A percentile compares a stretch with the other conserved stretches of the same genome.
These are phyloP conservation scores for Batkoa obscura DNA, from an alignment of 371 early-diverging fungal genomes.

Conservation along the genomic window DNA sequence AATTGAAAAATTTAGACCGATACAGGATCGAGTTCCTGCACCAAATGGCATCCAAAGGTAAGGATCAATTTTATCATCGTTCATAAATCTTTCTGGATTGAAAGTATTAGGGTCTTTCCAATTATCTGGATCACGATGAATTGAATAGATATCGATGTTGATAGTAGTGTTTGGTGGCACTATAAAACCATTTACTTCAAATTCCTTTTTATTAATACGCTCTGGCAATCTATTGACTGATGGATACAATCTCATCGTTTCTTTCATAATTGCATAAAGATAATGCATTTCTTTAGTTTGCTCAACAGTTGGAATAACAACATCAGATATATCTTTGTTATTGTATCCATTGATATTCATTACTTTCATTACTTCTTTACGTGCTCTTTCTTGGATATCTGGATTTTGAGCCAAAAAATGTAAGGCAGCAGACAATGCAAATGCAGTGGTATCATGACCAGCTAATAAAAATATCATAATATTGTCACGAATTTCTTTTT, in stretches of 20 bases:
- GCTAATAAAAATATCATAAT: conserved; percentile 2
- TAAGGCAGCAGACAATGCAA: conserved; percentile 12
- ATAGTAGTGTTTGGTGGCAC: not conserved
- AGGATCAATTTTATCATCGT: not conserved
- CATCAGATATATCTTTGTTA: too few relatives aligned
- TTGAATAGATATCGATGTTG: not conserved
- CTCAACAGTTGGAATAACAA: not conserved
- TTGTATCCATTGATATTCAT: too few relatives aligned
- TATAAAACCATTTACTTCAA: not conserved
- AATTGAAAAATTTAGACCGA: conserved; percentile 34
- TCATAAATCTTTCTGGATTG: conserved; percentile 1
- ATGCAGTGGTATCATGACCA: conserved; percentile 17
- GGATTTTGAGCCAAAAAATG: conserved; percentile 12
- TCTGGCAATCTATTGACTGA: not conserved
- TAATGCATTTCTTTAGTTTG: conserved; percentile 1
- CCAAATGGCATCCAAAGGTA: not conserved
- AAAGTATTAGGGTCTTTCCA: not conserved
- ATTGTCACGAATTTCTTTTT: not conserved
- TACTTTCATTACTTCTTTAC: conserved; percentile 11
- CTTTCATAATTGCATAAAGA: not conserved
- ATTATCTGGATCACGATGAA: not conserved
- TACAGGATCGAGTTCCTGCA: conserved; percentile 17
- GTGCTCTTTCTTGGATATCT: conserved; percentile 9
- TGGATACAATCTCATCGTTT: not conserved
- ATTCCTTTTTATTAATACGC: not conserved